phyloP scores from a whole-genome alignment of 176 grass and related monocot genomes.

The Secale cereale region DNA sequence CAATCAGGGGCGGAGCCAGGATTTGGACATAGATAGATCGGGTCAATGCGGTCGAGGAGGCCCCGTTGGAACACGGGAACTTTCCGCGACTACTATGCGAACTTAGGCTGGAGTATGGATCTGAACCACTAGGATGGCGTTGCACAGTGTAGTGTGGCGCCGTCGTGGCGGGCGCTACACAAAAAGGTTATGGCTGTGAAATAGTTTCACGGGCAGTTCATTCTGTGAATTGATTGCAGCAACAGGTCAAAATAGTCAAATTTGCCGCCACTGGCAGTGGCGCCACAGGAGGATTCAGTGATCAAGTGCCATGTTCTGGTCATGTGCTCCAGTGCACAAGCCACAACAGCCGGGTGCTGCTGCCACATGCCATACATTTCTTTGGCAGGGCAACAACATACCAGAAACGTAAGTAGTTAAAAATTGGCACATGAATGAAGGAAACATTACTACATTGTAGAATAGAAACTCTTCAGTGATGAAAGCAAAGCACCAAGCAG shows the following conservation, averaged over 20 bases:
- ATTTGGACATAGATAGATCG: not conserved
- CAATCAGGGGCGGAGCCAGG: not conserved
- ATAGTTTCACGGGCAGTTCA: too few relatives aligned
- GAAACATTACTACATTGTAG: not conserved
- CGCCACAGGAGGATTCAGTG: not conserved
- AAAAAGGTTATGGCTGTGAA: too few relatives aligned
- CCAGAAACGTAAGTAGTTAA: not conserved
- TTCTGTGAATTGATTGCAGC: too few relatives aligned
- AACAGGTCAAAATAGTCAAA: too few relatives aligned
- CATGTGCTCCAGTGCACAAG: not conserved
- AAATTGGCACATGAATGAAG: not conserved
- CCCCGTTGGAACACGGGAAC: not conserved
- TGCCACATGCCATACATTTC: not conserved
- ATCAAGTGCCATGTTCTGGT: slow-evolving; percentile 16
- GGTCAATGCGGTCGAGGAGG: not conserved
- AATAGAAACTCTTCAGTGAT: not conserved
- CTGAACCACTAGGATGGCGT: not conserved
- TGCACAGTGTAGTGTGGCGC: too few relatives aligned
- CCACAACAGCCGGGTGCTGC: not conserved
- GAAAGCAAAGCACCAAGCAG: not conserved
- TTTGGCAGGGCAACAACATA: not conserved
- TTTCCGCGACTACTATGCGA: not conserved
- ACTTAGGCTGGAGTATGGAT: not conserved
- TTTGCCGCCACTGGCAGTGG: too few relatives aligned
- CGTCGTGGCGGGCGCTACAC: too few relatives aligned